Evolutionary conservation across 306 rosid species (phyloP), one percentile per base, ranked within the genome.

Genomic region (Neltuma alba): DNA sequence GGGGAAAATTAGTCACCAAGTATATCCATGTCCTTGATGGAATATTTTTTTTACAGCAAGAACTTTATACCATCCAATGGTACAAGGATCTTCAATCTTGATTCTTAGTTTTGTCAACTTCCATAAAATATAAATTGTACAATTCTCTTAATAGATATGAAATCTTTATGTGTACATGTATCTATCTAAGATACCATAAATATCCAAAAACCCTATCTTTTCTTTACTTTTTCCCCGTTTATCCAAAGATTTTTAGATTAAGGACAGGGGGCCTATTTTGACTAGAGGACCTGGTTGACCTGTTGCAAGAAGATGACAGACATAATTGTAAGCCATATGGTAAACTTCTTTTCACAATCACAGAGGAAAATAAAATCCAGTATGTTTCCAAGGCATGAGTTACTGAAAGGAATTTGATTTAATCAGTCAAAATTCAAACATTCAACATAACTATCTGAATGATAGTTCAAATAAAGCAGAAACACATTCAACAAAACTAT

Each of bases 401-500:
- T 78, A 82, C 80, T 79, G 70, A 77, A 69, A 75, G 64, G 76
- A 82, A 83, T 44, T 38, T 66, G 55, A 66, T 66, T 65, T 77
- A 31, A 40, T 76, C 78, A 81, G 96, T 91, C 91, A 91, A 89
- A 87, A 65, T 82, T 57, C 81, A 85, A 38, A 81, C 86, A 89
- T 80, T 86, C 79, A 84, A 61, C 77, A 44, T 60, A 71, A 75
- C 83, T 78, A 70, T 81, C 74, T 71, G 76, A 86, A 86, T 87
- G 88, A 86, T 87, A 82, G 92, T 85, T 88, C 36, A 65, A 72
- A 69, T 61, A 87, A 81, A 89, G 88, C 87, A 81, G 79, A 84
- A 89, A 89, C 96, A 92, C 63, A 57, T 57, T 58, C 79, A 84
- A 75, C 78, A 38, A 66, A 71, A 75, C 81, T 80, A 70, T 83